Percentiles rank a stretch among this genome's conserved stretches.
Evolutionary conservation across 2,329 filamentous ascomycete species (phyloP).

Genomic region (Berkeleyomyces basicola): DNA sequence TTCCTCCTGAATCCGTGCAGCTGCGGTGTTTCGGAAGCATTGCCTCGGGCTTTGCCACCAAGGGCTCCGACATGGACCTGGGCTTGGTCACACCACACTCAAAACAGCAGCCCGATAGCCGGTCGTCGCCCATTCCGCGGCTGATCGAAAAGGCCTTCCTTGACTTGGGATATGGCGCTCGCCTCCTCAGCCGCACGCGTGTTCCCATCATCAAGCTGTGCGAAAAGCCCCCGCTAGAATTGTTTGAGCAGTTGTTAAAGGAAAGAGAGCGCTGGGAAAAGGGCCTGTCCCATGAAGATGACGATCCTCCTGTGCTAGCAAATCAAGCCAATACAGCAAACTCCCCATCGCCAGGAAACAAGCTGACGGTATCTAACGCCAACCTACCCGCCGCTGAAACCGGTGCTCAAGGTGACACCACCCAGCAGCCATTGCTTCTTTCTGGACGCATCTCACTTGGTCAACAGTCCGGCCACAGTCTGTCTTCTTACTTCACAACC

Average conservation of each 20-base stretch:
- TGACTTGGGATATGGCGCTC: conserved; percentile 54
- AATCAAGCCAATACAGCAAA: not conserved
- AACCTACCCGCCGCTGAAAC: not conserved
- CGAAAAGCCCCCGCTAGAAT: conserved; percentile 44
- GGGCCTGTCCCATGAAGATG: conserved; percentile 21
- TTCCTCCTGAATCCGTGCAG: conserved; percentile 40
- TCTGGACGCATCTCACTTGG: conserved; percentile 5
- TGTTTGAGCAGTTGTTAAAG: conserved; percentile 43
- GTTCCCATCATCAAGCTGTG: conserved; percentile 84
- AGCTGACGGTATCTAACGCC: not conserved
- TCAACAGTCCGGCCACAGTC: conserved; percentile 8
- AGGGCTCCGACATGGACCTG: conserved; percentile 82
- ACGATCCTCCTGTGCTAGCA: not conserved
- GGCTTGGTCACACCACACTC: conserved; percentile 54
- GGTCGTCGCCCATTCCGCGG: conserved; percentile 49
- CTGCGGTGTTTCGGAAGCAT: conserved; percentile 71
- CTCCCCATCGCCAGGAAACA: not conserved
- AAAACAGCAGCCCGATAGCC: conserved; percentile 32
- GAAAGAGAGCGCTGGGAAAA: conserved; percentile 58
- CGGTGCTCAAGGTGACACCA: too few relatives aligned
- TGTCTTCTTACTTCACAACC: conserved; percentile 11
- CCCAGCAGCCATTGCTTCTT: not conserved
- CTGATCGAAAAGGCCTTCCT: conserved; percentile 61
- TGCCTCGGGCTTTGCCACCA: conserved; percentile 70
- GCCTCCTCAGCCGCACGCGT: conserved; percentile 59